phyloP scores from a whole-genome alignment of 441 rosid genomes.

The Breynia disticha region DNA sequence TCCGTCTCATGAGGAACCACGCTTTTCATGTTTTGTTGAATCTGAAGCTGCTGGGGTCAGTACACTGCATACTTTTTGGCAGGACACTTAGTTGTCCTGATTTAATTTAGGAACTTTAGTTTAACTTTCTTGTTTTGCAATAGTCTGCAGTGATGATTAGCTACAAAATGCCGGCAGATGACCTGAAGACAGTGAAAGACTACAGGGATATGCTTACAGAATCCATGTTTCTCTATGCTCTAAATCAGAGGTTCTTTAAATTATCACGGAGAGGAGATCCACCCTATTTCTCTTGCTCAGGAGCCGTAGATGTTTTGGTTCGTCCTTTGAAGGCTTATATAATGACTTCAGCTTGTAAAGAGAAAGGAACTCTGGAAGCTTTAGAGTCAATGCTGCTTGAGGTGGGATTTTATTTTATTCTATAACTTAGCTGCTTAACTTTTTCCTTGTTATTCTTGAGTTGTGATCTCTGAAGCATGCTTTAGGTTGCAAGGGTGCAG shows the following conservation, averaged over 20 bases:
- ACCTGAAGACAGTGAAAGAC: constrained; percentile 76
- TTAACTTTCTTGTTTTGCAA: constrained; percentile 21
- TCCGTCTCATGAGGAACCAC: constrained; percentile 75
- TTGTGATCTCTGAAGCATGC: constrained; percentile 11
- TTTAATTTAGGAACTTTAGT: too few species aligned
- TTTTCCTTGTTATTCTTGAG: constrained; percentile 1
- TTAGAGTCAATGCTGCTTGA: constrained; percentile 84
- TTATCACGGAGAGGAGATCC: constrained; percentile 75
- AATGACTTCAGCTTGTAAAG: constrained; percentile 81
- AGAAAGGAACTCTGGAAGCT: constrained; percentile 72
- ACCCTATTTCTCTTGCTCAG: constrained; percentile 86
- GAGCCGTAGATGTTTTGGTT: constrained; percentile 76
- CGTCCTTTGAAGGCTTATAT: constrained; percentile 75
- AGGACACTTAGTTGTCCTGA: too few species aligned
- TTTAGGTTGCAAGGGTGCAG: constrained; percentile 81
- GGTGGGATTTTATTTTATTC: constrained; percentile 29
- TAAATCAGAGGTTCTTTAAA: constrained; percentile 89
- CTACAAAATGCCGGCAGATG: constrained; percentile 73
- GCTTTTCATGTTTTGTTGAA: constrained; percentile 76
- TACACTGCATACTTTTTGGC: background rate
- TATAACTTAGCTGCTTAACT: constrained; percentile 7
- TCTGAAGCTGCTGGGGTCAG: constrained; percentile 93
- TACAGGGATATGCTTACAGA: constrained; percentile 75
- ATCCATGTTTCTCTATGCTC: constrained; percentile 82
- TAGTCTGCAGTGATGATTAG: constrained; percentile 93